These are phyloP conservation scores for Talaromyces amestolkiae DNA, from an alignment of 2,329 filamentous ascomycete genomes.

Conservation along the genomic window DNA sequence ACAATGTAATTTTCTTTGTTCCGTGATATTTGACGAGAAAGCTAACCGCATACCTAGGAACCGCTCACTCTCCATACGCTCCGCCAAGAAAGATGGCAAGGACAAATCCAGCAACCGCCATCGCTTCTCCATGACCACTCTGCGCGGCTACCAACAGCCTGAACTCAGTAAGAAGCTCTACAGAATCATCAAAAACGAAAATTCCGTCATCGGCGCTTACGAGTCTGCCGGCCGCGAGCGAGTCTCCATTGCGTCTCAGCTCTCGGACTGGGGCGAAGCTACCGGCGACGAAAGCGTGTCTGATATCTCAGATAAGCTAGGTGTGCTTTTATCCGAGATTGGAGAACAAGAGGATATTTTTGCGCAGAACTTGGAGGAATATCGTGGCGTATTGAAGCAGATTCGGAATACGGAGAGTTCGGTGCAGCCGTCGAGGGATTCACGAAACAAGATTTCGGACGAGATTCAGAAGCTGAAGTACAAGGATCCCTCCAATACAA, in stretches of 20 bases:
- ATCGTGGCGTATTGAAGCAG: slow-evolving; percentile 76
- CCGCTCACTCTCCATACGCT: slow-evolving; percentile 42
- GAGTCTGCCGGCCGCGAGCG: slow-evolving; percentile 83
- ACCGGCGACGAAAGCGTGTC: slow-evolving; percentile 83
- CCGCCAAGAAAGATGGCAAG: slow-evolving; percentile 27
- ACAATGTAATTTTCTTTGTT: not conserved
- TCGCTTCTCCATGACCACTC: slow-evolving; percentile 80
- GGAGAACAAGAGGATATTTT: slow-evolving; percentile 91
- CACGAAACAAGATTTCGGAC: slow-evolving; percentile 82
- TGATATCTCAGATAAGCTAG: slow-evolving; percentile 93
- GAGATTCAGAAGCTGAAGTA: slow-evolving; percentile 89
- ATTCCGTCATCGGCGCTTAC: slow-evolving; percentile 79
- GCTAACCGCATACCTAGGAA: slow-evolving; percentile 33
- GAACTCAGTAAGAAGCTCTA: slow-evolving; percentile 86
- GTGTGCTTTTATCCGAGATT: slow-evolving; percentile 85
- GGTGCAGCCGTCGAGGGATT: slow-evolving; percentile 86
- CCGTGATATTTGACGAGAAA: not conserved
- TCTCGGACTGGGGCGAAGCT: slow-evolving; percentile 94
- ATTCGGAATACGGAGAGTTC: slow-evolving; percentile 95
- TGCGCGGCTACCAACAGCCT: slow-evolving; percentile 80
- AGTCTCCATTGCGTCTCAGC: slow-evolving; percentile 77
- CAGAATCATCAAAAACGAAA: slow-evolving; percentile 92
- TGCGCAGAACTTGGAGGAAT: slow-evolving; percentile 83
- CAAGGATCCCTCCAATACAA: slow-evolving; percentile 83
- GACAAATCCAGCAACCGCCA: slow-evolving; percentile 43